Evolutionary conservation across 768 basidiomycete species (phyloP), one percentile per base, ranked within the genome.

Genomic region (Suillus variegatus): DNA sequence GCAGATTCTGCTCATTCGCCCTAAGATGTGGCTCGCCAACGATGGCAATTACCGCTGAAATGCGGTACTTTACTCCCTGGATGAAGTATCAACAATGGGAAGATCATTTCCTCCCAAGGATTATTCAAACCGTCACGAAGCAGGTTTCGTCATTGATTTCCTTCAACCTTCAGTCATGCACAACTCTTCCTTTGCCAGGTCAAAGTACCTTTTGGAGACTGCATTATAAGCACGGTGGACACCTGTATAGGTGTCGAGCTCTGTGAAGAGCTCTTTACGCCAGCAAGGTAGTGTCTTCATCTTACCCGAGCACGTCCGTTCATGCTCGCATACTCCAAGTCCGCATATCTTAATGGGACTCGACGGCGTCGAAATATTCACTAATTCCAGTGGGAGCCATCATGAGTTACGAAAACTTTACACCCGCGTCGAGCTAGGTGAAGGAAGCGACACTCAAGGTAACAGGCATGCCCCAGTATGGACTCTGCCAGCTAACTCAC

Each of bases 1-100:
- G 63, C 86, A 93, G 79, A 95, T 99, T 66, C 79, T 98, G 1
- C 87, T 98, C 67, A 99, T 99, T 68, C 88, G 97, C 28, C 97
- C 97, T 0, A 99, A 99, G 81, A 96, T 99, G 96, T 99, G 97
- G 97, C 83, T 99, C 54, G 97, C 97, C 1, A 99, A 99, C 73
- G 95, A 97, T 71, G 97, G 97, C 4, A 99, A 99, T 74, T 99
- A 99, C 76, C 91, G 97, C 35, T n/a, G 88, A 90, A 75, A 80
- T 91, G 71, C 80, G 92, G 16, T 93, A 94, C 75, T 99, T 99
- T 72, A 95, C 97, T 2, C 95, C 97, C 0, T 99, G 97, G 97
- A 79, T 81, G 73, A 97, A 95, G 74, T 92, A 93, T 73, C 85
- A 89, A 38, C 85, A 95, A 74, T 90, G 87, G 78, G 97, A 99